Evolutionary conservation across 192 early-diverging fungal species (phyloP), one percentile per base, ranked within the genome.

Genomic region (Dispira simplex): DNA sequence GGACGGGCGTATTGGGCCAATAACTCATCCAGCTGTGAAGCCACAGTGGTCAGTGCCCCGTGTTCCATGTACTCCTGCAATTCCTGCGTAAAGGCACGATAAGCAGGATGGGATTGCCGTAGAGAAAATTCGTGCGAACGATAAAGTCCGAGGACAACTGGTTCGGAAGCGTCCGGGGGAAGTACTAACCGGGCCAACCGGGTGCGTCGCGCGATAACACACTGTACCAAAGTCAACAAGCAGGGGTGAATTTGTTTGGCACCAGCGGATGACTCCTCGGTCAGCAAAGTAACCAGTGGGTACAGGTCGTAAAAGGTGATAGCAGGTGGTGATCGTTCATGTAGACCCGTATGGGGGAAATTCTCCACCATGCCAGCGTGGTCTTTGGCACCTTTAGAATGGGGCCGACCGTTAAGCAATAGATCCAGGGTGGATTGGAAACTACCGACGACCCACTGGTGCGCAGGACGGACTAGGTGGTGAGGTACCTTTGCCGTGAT

Each of bases 91-190:
- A 57, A 57, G 21, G 3, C 21, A 14, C 27, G 25, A 20, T 27
- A 26, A 27, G 21, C 55, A 10, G n/a, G n/a, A 57, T 57, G 55
- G 14, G 55, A 14, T 27, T 14, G 26, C 3, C 13, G 26, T 26
- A 23, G 27, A 8, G 25, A 14, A 27, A 27, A 26, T 4, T 57
- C 55, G 4, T 26, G 55, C 21, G 55, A 14, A 14, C 55, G 55
- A 20, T 20, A 14, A 20, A 57, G 14, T 14, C 55, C 55, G 12
- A 10, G 21, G 13, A 57, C 25, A 14, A 27, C 21, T 16, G 55
- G 55, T 27, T 57, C 21, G 25, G 55, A 20, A 26, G 55, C 55
- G 27, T 57, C 55, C n/a, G 55, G n/a, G 3, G 55, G 55, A 3
- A 57, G 10, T 14, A 57, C n/a, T 4, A 20, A 26, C 25, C 26